Conservation (phyloP, 2,329 filamentous ascomycete genomes). For the Neocucurbitaria cava region DNA sequence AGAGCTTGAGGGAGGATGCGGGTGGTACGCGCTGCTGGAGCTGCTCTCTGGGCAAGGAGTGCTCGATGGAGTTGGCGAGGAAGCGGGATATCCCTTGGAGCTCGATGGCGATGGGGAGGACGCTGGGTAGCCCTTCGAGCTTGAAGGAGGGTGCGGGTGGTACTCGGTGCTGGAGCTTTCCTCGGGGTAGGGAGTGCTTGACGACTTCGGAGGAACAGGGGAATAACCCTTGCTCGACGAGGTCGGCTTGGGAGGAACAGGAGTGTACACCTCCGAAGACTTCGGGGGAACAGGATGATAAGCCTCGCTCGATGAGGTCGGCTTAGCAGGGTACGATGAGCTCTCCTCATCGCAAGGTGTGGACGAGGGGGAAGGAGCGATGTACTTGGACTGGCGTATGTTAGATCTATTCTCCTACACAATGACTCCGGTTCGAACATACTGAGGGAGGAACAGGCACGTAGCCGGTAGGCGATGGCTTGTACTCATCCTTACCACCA, state of each 20-base stretch:
- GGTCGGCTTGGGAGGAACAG: background rate
- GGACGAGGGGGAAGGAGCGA: background rate
- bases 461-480: background rate
- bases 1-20: background rate
- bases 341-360: no score
- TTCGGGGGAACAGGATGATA: slow-evolving; percentile 1
- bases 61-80: background rate
- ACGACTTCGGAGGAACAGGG: background rate
- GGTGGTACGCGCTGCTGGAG: background rate
- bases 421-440: background rate
- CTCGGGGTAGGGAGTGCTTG: slow-evolving; percentile 4
- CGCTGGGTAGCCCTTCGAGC: no score
- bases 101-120: background rate
- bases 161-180: background rate
- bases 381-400: background rate
- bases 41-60: slow-evolving; percentile 1
- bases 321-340: slow-evolving; percentile 1
- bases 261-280: slow-evolving; percentile 1
- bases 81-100: background rate
- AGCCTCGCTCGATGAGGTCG: background rate
- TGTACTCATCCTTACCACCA: slow-evolving; percentile 10
- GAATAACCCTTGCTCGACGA: background rate
- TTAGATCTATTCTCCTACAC: background rate
- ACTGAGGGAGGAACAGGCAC: background rate
- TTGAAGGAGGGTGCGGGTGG: background rate